phyloP scores from a whole-genome alignment of 179 eudicot species.

The Actinidia arguta region DNA sequence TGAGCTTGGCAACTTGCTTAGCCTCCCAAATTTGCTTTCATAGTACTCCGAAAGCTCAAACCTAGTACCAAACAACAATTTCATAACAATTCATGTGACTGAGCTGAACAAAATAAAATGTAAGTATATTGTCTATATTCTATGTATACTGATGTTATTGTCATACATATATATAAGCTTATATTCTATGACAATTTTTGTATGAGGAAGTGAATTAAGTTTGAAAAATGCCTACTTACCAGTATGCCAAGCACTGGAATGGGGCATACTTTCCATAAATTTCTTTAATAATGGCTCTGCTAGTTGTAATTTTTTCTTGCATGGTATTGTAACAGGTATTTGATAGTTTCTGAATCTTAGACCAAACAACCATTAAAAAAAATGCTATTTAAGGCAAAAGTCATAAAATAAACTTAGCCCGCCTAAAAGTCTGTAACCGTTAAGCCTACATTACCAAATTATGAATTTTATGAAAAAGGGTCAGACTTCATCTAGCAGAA shows the following conservation, averaged over 20 bases:
- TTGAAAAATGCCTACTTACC: slow-evolving; percentile 13
- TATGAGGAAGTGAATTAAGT: no score
- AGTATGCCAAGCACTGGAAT: slow-evolving; percentile 35
- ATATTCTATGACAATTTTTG: no score
- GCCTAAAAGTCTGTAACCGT: no score
- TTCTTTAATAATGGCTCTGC: not conserved
- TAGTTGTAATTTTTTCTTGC: not conserved
- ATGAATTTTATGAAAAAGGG: no score
- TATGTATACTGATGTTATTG: no score
- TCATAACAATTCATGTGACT: not conserved
- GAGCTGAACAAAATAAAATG: not conserved
- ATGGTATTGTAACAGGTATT: slow-evolving; percentile 30
- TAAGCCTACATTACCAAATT: no score
- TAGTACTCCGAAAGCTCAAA: slow-evolving; percentile 27
- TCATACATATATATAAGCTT: no score
- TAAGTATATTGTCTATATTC: no score
- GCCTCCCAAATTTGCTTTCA: slow-evolving; percentile 25
- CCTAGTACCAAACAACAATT: not conserved
- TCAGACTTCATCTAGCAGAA: not conserved
- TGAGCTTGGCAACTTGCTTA: slow-evolving; percentile 25
- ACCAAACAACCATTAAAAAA: no score
- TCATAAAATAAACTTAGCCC: no score
- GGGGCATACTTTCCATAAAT: slow-evolving; percentile 34
- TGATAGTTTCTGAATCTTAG: slow-evolving; percentile 52
- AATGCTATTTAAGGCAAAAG: no score